Base-by-base conservation (phyloP, 805 yeast species). In the Nakazawaea populi region DNA sequence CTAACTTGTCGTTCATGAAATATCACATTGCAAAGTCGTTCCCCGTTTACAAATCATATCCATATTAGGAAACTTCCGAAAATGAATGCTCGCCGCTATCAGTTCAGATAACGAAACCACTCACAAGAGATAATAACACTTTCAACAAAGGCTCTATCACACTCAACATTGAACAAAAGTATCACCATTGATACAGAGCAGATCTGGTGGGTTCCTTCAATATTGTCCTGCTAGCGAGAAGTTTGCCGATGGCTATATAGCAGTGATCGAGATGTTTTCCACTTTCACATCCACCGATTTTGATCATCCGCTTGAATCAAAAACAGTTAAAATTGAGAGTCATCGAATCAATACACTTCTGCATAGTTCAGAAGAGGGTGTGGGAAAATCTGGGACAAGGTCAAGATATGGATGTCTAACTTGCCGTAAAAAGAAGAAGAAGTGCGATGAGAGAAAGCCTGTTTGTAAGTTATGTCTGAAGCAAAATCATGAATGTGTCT, bases 401-500 rank as follows among this genome's bases (percentile, higher is more conserved):
- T 72, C 76, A 0, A 65, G 66, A 42, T 52, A 55, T 24, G 77
- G 77, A 0, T 74, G 78, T 51, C 43, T 60, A 6, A 62, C 61
- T 47, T 76, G 81, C 55, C 64, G 74, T 46, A 63, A 61, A 53
- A 64, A 72, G 55, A 76, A 75, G 65, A 76, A 75, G 59, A 76
- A 75, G 51, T 76, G 82, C 60, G 80, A 76, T 59, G 76, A 76
- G 56, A 58, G 55, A 7, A 69, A 67, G 50, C 82, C 82, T 1
- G 61, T 67, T 3, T 76, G 82, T 57, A 71, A 75, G 1, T 58
- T 67, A n/a, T 76, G 82, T 48, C 40, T 52, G 36, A 65, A 62
- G 50, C 61, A 63, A 46, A 56, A 58, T 10, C 40, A 61, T 3
- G 58, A 54, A 35, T 73, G 77, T 55, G 52, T 58, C 10, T 60